Conservation (phyloP, 1,284 basidiomycete species). For the Austropuccinia psidii region DNA sequence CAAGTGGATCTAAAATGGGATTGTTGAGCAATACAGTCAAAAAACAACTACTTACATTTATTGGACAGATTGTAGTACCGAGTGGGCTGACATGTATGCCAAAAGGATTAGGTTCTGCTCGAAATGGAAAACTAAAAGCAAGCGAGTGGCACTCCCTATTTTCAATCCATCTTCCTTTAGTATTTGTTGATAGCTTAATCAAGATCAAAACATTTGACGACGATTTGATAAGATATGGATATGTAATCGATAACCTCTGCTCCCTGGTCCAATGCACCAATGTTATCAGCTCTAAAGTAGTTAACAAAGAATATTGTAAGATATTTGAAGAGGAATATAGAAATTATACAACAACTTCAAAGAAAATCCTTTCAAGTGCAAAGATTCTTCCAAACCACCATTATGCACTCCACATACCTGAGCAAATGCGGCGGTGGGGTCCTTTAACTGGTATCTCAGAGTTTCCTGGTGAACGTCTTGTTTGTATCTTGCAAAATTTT, state of each 20-base stretch:
- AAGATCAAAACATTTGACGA: no score
- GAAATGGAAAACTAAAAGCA: no score
- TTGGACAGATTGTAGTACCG: no score
- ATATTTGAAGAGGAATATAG: constrained; percentile 3
- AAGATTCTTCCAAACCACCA: constrained; percentile 38
- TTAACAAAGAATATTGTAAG: constrained; percentile 13
- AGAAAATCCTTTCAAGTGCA: background rate
- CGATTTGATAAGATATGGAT: no score
- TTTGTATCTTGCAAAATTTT: constrained; percentile 37
- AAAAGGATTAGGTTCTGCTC: no score
- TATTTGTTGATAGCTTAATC: no score
- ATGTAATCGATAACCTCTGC: constrained; percentile 36
- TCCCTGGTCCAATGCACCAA: constrained; percentile 37
- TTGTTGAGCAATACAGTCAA: background rate
- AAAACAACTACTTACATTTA: no score
- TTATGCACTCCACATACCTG: constrained; percentile 36
- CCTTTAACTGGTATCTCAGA: constrained; percentile 36
- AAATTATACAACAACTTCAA: constrained; percentile 21
- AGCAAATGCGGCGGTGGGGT: constrained; percentile 37
- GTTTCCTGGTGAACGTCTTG: constrained; percentile 33
- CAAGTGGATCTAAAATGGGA: no score
- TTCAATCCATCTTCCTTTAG: no score
- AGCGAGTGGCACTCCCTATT: no score
- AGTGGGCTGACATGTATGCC: no score
- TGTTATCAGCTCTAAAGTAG: constrained; percentile 2